These are phyloP conservation scores for Pleurotus djamor DNA, from an alignment of 768 basidiomycete genomes.

Conservation along the genomic window DNA sequence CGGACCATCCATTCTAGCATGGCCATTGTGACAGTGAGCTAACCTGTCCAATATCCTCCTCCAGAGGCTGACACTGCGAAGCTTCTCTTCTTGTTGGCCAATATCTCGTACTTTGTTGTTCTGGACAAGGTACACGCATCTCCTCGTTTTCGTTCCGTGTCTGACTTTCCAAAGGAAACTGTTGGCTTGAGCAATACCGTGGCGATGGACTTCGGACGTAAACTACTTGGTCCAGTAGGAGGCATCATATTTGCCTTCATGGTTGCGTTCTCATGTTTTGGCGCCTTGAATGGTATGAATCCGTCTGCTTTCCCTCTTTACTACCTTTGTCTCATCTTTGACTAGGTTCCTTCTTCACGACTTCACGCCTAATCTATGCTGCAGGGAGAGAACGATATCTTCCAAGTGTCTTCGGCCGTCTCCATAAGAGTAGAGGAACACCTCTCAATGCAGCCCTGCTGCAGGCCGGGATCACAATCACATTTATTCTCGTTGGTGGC, in stretches of 20 bases:
- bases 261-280: constrained; percentile 95
- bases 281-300: constrained; percentile 80
- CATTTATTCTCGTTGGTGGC: constrained; percentile 83
- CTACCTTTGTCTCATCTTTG: constrained; percentile 6
- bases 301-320: not conserved
- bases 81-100: constrained; percentile 78
- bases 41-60: constrained; percentile 5
- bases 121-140: constrained; percentile 64
- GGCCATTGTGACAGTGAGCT: constrained; percentile 70
- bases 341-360: constrained; percentile 68
- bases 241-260: constrained; percentile 84
- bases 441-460: constrained; percentile 87
- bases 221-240: constrained; percentile 83
- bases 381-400: constrained; percentile 89
- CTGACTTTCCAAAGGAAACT: constrained; percentile 33
- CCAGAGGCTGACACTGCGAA: constrained; percentile 22
- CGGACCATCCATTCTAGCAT: constrained; percentile 90
- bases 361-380: constrained; percentile 83
- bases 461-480: constrained; percentile 70
- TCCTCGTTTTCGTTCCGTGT: not conserved
- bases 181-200: constrained; percentile 85
- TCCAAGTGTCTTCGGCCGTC: constrained; percentile 76
- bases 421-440: constrained; percentile 75
- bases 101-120: constrained; percentile 90
- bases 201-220: constrained; percentile 89